Evolutionary conservation across 345 rosid species (phyloP).

Genomic region (Euphorbia pulcherrima): DNA sequence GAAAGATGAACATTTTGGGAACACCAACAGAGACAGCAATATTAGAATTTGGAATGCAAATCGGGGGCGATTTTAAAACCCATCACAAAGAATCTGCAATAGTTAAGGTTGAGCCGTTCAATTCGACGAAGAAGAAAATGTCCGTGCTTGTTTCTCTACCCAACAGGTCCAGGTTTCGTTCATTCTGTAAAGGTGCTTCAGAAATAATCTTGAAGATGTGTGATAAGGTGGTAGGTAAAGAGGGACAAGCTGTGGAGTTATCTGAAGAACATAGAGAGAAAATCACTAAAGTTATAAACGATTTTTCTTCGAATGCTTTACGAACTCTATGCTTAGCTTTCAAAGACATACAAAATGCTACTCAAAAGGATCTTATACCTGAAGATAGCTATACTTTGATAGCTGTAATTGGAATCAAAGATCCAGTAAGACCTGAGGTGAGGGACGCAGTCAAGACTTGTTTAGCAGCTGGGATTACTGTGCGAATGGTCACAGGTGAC

Average conservation of each 20-base stretch:
- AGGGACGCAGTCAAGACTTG: constrained; percentile 34
- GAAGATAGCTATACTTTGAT: constrained; percentile 52
- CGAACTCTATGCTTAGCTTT: constrained; percentile 69
- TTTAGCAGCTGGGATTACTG: constrained; percentile 28
- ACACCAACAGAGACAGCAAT: constrained; percentile 71
- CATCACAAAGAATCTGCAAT: constrained; percentile 52
- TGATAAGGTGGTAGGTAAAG: constrained; percentile 14
- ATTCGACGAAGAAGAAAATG: constrained; percentile 73
- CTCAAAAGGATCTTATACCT: constrained; percentile 45
- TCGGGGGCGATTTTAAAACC: constrained; percentile 51
- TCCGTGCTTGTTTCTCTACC: constrained; percentile 56
- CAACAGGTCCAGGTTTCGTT: constrained; percentile 31
- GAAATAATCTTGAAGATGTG: constrained; percentile 27
- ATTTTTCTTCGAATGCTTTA: constrained; percentile 60
- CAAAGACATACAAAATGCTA: constrained; percentile 44
- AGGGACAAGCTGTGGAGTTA: constrained; percentile 15
- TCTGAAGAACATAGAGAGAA: constrained; percentile 39
- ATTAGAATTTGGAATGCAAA: constrained; percentile 57
- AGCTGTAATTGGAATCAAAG: constrained; percentile 32
- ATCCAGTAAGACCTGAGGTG: constrained; percentile 34
- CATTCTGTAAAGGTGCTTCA: constrained; percentile 33
- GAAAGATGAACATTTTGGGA: constrained; percentile 54
- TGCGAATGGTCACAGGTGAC: constrained; percentile 36
- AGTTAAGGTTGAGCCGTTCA: constrained; percentile 69
- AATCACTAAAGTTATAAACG: constrained; percentile 46